Evolutionary conservation across 371 early-diverging fungal species (phyloP).

Genomic region (Fennellomyces sp.): DNA sequence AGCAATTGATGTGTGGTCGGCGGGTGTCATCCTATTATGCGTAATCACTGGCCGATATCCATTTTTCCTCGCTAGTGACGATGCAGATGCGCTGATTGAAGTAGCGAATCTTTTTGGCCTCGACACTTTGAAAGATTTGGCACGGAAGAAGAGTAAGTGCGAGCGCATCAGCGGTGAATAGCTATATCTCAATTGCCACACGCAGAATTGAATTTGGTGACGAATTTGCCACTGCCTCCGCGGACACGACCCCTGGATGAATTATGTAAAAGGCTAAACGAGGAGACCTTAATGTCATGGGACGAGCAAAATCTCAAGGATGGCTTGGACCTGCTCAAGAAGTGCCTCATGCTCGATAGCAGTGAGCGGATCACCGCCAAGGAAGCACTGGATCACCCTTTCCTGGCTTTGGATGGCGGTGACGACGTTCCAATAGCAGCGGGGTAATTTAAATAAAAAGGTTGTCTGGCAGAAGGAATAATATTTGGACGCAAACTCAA

Average conservation of each 20-base stretch:
- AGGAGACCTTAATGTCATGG: slow-evolving; percentile 18
- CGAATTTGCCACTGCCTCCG: slow-evolving; percentile 34
- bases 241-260: slow-evolving; percentile 38
- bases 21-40: slow-evolving; percentile 89
- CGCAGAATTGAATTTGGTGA: neutral
- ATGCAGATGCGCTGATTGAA: slow-evolving; percentile 91
- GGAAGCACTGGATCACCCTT: slow-evolving; percentile 24
- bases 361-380: slow-evolving; percentile 19
- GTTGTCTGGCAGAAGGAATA: no score
- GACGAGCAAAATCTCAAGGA: neutral
- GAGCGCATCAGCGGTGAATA: neutral
- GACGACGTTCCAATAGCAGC: no score
- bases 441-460: no score
- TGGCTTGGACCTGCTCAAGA: slow-evolving; percentile 22
- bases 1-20: slow-evolving; percentile 96
- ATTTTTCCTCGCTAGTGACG: slow-evolving; percentile 91
- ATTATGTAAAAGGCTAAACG: slow-evolving; percentile 34
- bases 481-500: no score
- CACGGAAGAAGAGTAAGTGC: slow-evolving; percentile 21
- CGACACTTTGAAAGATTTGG: slow-evolving; percentile 76
- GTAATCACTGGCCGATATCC: slow-evolving; percentile 89
- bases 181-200: neutral
- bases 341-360: slow-evolving; percentile 16
- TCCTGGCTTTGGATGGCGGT: slow-evolving; percentile 9
- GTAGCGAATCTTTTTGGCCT: slow-evolving; percentile 89